A percentile compares a stretch with the other conserved stretches of the same genome.
Conservation (phyloP, 768 basidiomycete species). For the Lactarius indigo region DNA sequence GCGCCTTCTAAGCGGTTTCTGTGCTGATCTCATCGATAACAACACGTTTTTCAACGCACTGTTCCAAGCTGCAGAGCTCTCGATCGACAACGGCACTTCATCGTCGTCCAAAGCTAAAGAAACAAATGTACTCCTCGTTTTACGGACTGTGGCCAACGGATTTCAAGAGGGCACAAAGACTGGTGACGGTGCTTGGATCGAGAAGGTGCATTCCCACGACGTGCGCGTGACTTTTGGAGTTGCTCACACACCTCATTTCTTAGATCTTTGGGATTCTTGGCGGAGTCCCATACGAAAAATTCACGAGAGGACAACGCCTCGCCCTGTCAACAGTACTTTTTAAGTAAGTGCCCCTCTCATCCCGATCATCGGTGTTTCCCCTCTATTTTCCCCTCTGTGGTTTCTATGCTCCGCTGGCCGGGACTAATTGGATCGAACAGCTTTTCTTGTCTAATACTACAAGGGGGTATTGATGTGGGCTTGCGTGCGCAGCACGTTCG, state of each 20-base stretch:
- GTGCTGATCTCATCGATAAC: conserved; percentile 48
- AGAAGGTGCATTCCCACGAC: conserved; percentile 39
- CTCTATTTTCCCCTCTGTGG: neutral
- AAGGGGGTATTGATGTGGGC: conserved; percentile 38
- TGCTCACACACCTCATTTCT: conserved; percentile 9
- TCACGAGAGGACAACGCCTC: conserved; percentile 69
- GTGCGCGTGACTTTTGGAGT: neutral
- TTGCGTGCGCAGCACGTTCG: conserved; percentile 43
- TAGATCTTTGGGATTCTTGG: conserved; percentile 57
- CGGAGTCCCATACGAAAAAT: conserved; percentile 46
- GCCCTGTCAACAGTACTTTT: conserved; percentile 80
- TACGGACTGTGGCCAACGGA: conserved; percentile 77
- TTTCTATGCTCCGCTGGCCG: conserved; percentile 4
- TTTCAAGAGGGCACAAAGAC: conserved; percentile 54
- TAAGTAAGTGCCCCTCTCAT: conserved; percentile 59
- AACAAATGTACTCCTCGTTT: conserved; percentile 76
- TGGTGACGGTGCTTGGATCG: conserved; percentile 48
- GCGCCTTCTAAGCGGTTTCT: conserved; percentile 68
- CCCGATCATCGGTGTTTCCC: neutral
- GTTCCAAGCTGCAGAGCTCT: conserved; percentile 68
- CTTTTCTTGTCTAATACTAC: conserved; percentile 58
- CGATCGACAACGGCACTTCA: conserved; percentile 44
- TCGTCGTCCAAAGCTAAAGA: conserved; percentile 69
- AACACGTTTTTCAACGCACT: conserved; percentile 57
- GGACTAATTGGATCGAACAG: conserved; percentile 36